Base-by-base conservation (phyloP, 139 green algal genomes). In the Micractinium sp. region DNA sequence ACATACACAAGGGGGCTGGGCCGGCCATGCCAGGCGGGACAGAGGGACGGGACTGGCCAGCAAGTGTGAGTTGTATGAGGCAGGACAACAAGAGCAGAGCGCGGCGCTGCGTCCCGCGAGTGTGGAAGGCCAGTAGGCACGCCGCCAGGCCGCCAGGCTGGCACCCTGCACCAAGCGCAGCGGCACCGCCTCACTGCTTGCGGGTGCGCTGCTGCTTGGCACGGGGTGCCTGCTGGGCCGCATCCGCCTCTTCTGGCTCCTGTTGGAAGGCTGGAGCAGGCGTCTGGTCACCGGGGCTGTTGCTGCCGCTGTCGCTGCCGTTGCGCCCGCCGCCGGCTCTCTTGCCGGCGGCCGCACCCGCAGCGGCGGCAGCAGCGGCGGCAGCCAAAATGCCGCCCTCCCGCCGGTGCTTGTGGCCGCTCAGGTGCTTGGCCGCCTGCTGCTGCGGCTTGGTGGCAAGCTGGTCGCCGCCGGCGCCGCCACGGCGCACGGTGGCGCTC, bases 241-340 rank as follows among this genome's bases (percentile, higher is more conserved):
- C 56, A 0, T 31, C 56, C 2, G 36, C 60, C 7, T 33, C 81
- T n/a, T 16, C 27, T 3, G 1, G 27, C 81, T 36, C 78, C 27
- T 35, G 25, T 18, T 23, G 81, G 3, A n/a, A 86, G 81, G 7
- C 81, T 1, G 53, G 81, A 0, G 39, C 39, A 3, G 85, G 85
- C 15, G 85, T 88, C 85, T 82, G 85, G 4, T 82, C 85, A 15
- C 85, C 92, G 1, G 92, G 92, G 27, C 90, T 93, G 90, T 94
- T 95, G 74, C 87, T 93, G 29, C 93, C 93, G 33, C 85, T 92
- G 82, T 94, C 92, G 16, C 89, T 93, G 80, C 93, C 92, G 66
- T 93, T 94, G 35, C 81, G 35, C 18, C 56, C 81, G 13, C 56
- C 56, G 60, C 33, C 60, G 19, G 22, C n/a, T 2, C 81, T 75